phyloP scores from a whole-genome alignment of 2,329 filamentous ascomycete genomes.

The Helminthosporium solani region DNA sequence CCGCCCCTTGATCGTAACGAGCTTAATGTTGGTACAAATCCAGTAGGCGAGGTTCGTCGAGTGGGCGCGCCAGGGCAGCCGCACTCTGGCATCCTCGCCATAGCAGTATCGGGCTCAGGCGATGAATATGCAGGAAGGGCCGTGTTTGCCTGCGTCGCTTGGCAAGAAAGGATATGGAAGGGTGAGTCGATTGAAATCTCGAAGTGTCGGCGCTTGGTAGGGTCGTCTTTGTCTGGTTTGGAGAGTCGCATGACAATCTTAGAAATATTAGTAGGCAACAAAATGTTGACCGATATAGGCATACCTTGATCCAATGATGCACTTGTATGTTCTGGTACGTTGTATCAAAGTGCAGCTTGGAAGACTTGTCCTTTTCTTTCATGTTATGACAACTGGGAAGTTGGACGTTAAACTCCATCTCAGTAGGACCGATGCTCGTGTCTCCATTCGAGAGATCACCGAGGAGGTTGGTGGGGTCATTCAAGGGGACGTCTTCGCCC shows the following conservation, averaged over 20 bases:
- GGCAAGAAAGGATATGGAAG: constrained; percentile 89
- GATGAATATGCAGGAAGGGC: constrained; percentile 77
- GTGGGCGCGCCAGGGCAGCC: constrained; percentile 66
- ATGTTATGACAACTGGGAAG: constrained; percentile 86
- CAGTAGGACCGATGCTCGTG: constrained; percentile 78
- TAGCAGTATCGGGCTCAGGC: constrained; percentile 44
- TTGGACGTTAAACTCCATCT: constrained; percentile 93
- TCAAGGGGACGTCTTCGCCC: constrained; percentile 56
- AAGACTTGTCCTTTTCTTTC: constrained; percentile 65
- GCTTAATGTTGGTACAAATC: constrained; percentile 58
- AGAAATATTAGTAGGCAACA: constrained; percentile 8
- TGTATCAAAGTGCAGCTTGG: constrained; percentile 80
- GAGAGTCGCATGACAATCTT: constrained; percentile 92
- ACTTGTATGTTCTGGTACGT: constrained; percentile 94
- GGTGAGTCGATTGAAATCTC: constrained; percentile 97
- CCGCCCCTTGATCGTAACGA: constrained; percentile 48
- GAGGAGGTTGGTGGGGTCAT: constrained; percentile 68
- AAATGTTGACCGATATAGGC: constrained; percentile 15
- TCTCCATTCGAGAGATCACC: constrained; percentile 74
- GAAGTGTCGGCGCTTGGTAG: constrained; percentile 79
- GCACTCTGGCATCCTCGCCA: constrained; percentile 53
- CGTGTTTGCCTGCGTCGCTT: constrained; percentile 88
- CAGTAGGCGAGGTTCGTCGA: constrained; percentile 50
- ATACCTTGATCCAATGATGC: constrained; percentile 93
- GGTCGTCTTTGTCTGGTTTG: constrained; percentile 75